These are phyloP conservation scores for Aureobasidium sp. DNA, from an alignment of 2,329 filamentous ascomycete genomes.

Conservation along the genomic window DNA sequence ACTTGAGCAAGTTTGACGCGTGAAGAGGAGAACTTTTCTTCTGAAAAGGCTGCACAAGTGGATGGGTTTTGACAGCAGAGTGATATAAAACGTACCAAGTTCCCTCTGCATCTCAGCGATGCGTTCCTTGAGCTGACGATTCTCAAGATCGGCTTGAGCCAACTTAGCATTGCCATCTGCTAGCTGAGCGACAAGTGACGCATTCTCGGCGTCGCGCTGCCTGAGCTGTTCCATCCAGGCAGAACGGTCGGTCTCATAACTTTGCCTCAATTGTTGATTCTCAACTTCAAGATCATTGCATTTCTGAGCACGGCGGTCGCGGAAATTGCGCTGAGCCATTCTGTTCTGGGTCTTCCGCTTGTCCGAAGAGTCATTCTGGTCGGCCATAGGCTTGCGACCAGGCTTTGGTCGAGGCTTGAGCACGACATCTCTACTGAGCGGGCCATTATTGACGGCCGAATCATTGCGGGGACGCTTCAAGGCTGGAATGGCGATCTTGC, in stretches of 20 bases:
- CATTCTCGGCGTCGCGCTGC: not conserved
- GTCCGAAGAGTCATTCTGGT: constrained; percentile 70
- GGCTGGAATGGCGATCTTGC: constrained; percentile 11
- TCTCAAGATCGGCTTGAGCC: not conserved
- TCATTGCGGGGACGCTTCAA: constrained; percentile 1
- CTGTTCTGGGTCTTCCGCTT: constrained; percentile 94
- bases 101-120: not conserved
- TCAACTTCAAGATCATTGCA: constrained; percentile 57
- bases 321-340: constrained; percentile 82
- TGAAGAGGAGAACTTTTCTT: not conserved
- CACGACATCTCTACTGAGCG: constrained; percentile 17
- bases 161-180: not conserved
- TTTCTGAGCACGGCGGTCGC: constrained; percentile 76
- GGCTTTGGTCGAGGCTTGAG: constrained; percentile 50
- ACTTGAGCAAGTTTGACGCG: not conserved
- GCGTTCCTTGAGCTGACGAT: not conserved
- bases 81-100: not conserved
- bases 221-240: not conserved
- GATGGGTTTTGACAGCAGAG: not conserved
- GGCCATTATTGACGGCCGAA: constrained; percentile 6
- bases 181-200: not conserved
- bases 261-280: constrained; percentile 38
- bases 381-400: constrained; percentile 73
- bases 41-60: not conserved
- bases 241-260: constrained; percentile 33